Base-by-base conservation (phyloP, 495 filamentous ascomycete species). In the Cryomyces minteri region DNA sequence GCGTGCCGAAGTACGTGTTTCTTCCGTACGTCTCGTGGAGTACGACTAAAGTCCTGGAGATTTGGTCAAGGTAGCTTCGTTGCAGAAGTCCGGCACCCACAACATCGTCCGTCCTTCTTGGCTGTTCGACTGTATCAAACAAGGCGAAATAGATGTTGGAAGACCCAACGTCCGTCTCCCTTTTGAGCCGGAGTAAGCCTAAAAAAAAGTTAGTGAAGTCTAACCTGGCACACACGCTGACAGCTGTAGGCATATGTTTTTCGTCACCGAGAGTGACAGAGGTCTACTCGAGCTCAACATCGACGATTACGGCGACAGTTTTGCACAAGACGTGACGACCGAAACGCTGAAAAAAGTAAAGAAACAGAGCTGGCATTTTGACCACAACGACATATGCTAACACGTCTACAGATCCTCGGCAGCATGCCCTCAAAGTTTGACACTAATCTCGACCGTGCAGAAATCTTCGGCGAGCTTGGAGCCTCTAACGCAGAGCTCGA, bases 301-400 rank as follows among this genome's bases (percentile, higher is more conserved):
- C 6, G 90, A 98, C 59, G 64, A 68, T 48, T 94, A 72, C 52
- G 77, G 74, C 2, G 90, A 98, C 59, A 88, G 86, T 54, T 96
- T 86, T 58, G 71, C 79, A 1, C 70, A 86, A 30, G 77, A 93
- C 51, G 65, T 81, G 8, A 70, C 62, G 1, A 55, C 67, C 0
- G 72, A 79, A 4, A 84, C 94, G 54, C 62, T 96, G 31, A 64
- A 61, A 40, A 59, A 64, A 56, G 63, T 76, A 29, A 52, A 25
- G 1, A 25, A 25, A 2, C 18, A 25, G 18, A 25, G 18, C 18
- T 25, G 18, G 18, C 18, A 1, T 25, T 25, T 25, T 1, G 18
- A 25, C 18, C 2, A 25, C 18, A 25, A 25, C 18, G 18, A 25
- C 18, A 2, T 25, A 25, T 25, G 18, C 18, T 25, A 2, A 25